Conservation (phyloP, 2,329 filamentous ascomycete species). For the Cryphonectria parasitica region DNA sequence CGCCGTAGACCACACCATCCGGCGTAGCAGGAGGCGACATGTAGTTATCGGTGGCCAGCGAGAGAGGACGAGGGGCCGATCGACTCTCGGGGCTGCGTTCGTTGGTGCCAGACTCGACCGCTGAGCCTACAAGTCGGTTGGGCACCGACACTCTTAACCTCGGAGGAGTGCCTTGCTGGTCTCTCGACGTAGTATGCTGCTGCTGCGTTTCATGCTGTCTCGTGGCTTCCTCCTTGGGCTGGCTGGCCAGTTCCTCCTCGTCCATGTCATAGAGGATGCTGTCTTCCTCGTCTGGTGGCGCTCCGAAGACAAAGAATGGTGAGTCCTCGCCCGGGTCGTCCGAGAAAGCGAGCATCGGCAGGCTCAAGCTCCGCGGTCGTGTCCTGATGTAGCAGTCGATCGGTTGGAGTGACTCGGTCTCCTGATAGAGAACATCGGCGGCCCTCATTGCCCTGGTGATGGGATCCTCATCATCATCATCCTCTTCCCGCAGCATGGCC, state of each 20-base stretch:
- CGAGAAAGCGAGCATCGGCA: conserved; percentile 51
- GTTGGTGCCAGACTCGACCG: conserved; percentile 39
- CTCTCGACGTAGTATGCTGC: not conserved
- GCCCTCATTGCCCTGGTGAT: conserved; percentile 60
- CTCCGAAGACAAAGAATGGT: conserved; percentile 54
- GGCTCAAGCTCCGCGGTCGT: conserved; percentile 53
- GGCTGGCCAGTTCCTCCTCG: not conserved
- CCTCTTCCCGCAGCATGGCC: conserved; percentile 26
- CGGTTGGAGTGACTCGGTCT: conserved; percentile 59
- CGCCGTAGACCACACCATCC: conserved; percentile 45
- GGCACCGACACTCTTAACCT: not conserved
- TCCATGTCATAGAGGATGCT: not conserved
- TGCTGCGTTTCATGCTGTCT: not conserved
- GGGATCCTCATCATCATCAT: conserved; percentile 46
- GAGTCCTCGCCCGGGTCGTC: conserved; percentile 49
- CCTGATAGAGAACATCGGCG: conserved; percentile 59
- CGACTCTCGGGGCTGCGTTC: conserved; percentile 20
- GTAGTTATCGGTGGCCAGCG: conserved; percentile 41
- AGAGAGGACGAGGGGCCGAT: conserved; percentile 21
- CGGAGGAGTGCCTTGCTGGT: not conserved
- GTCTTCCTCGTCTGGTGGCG: conserved; percentile 30
- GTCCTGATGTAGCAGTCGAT: conserved; percentile 44
- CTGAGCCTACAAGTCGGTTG: conserved; percentile 38
- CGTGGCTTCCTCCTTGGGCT: conserved; percentile 1
- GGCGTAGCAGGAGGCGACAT: conserved; percentile 38